phyloP scores from a whole-genome alignment of 495 filamentous ascomycete species.

The Penicillium psychrofluorescens region DNA sequence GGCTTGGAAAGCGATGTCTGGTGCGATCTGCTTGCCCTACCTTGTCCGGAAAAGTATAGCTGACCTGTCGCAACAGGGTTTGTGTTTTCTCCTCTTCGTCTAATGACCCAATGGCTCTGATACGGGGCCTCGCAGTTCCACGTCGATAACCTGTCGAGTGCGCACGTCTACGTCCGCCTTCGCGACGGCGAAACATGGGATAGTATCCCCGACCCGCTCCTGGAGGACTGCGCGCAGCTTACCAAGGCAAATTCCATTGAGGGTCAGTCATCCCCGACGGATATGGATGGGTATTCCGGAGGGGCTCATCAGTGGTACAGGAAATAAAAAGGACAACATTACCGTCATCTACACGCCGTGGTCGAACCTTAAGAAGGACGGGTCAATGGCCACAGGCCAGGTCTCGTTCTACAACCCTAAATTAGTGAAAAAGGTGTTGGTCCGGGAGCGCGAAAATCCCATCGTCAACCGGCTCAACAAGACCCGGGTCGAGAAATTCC shows the following conservation, averaged over 20 bases:
- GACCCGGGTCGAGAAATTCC: constrained; percentile 79
- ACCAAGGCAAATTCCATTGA: constrained; percentile 99
- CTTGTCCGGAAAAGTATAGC: not conserved
- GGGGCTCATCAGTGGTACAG: constrained; percentile 26
- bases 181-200: constrained; percentile 82
- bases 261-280: constrained; percentile 39
- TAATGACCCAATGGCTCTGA: constrained; percentile 9
- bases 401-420: constrained; percentile 90
- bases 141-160: constrained; percentile 93
- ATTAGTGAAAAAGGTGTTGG: constrained; percentile 71
- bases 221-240: constrained; percentile 85
- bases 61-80: constrained; percentile 25
- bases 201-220: constrained; percentile 60
- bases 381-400: constrained; percentile 92
- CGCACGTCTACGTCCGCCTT: constrained; percentile 89
- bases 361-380: constrained; percentile 93
- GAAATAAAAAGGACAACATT: constrained; percentile 98
- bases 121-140: constrained; percentile 60
- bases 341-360: constrained; percentile 96
- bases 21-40: constrained; percentile 39
- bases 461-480: constrained; percentile 97
- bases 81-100: constrained; percentile 10
- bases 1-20: constrained; percentile 95
- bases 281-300: too few relatives aligned
- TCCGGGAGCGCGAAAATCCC: constrained; percentile 69